Percentiles rank a stretch among this genome's conserved stretches.
Evolutionary conservation across 1,284 basidiomycete species (phyloP).

Genomic region (Puccinia novopanici): DNA sequence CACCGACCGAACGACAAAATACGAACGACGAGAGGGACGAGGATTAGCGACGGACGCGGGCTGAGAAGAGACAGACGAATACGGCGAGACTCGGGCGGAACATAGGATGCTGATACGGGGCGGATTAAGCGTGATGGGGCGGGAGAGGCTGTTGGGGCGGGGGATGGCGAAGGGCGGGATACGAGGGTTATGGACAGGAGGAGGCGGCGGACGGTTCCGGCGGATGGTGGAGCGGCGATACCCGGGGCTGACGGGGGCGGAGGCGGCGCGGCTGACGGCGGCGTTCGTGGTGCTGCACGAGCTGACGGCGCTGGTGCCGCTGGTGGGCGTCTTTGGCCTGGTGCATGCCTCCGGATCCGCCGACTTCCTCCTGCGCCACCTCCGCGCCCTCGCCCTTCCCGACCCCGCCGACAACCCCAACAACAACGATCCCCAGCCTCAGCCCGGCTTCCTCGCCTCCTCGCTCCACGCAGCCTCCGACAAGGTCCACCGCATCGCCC

Average conservation of each 20-base stretch:
- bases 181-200: too few relatives aligned
- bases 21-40: too few relatives aligned
- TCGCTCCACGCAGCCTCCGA: conserved; percentile 7
- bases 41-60: too few relatives aligned
- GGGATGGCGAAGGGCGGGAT: too few relatives aligned
- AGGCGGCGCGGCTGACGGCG: conserved; percentile 73
- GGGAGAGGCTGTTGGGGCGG: too few relatives aligned
- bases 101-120: too few relatives aligned
- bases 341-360: conserved; percentile 73
- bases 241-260: conserved; percentile 62
- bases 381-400: background rate
- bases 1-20: too few relatives aligned
- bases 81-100: too few relatives aligned
- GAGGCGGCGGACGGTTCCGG: too few relatives aligned
- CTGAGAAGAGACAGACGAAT: too few relatives aligned
- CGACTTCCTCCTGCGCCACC: conserved; percentile 65
- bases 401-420: too few relatives aligned
- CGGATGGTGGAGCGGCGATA: background rate
- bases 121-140: too few relatives aligned
- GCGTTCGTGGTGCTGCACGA: conserved; percentile 86
- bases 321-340: conserved; percentile 73
- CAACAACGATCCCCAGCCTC: background rate
- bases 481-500: background rate
- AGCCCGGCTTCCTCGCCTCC: background rate
- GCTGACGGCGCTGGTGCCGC: conserved; percentile 76